Percentiles rank a stretch among this genome's conserved stretches.
phyloP scores from a whole-genome alignment of 129 eudicot genomes.

The Centrapalus pauciflorus region DNA sequence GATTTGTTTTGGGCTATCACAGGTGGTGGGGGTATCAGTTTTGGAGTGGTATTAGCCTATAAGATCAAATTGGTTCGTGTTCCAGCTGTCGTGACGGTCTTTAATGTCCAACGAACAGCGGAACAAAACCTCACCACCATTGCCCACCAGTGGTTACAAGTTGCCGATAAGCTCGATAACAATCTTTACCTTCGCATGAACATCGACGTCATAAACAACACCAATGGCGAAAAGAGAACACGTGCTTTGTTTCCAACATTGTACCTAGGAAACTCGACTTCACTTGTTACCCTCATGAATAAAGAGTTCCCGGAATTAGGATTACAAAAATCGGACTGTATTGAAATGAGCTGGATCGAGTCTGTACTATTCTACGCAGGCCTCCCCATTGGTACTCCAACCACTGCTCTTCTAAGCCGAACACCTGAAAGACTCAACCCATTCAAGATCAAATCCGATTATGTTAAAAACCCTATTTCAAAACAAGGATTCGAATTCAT shows the following conservation, averaged over 20 bases:
- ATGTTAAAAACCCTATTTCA: constrained; percentile 26
- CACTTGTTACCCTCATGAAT: constrained; percentile 23
- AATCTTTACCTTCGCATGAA: constrained; percentile 32
- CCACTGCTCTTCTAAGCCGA: constrained; percentile 23
- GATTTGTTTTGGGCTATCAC: constrained; percentile 57
- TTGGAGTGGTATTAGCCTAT: constrained; percentile 35
- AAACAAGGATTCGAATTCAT: constrained; percentile 29
- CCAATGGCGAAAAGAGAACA: constrained; percentile 12
- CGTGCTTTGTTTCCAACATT: constrained; percentile 31
- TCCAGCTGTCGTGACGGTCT: constrained; percentile 35
- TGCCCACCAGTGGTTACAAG: constrained; percentile 24
- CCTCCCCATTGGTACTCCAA: constrained; percentile 22
- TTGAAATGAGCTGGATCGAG: constrained; percentile 42
- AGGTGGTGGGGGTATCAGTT: constrained; percentile 48
- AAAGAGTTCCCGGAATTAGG: constrained; percentile 40
- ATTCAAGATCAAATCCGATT: constrained; percentile 43
- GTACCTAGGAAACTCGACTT: constrained; percentile 30
- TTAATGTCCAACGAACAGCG: neutral
- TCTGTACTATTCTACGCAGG: constrained; percentile 25
- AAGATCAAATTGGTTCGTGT: constrained; percentile 35
- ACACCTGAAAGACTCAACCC: constrained; percentile 13
- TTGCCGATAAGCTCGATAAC: constrained; percentile 29
- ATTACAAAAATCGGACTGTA: constrained; percentile 29
- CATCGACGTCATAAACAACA: constrained; percentile 15
- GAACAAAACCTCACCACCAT: constrained; percentile 23